Evolutionary conservation across 768 basidiomycete genomes (phyloP).

Genomic region (Amanita thiersii): DNA sequence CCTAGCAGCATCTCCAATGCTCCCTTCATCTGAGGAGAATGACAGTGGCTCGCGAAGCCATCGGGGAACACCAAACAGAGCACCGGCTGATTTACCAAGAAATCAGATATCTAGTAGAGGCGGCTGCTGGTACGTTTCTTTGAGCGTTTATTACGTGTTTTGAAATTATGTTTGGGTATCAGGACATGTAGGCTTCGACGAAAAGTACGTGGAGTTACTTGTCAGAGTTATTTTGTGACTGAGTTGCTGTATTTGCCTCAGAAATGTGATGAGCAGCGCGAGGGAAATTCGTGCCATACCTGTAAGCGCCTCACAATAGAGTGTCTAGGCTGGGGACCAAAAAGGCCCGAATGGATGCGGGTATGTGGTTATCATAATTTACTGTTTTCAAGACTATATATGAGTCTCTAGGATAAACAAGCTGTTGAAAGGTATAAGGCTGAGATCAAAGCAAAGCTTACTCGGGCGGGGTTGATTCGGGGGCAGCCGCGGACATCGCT

Average conservation of each 20-base stretch:
- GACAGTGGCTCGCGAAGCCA: conserved; percentile 20
- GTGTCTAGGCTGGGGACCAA: conserved; percentile 80
- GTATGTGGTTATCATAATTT: conserved; percentile 28
- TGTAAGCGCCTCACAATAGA: conserved; percentile 75
- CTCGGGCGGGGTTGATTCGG: conserved; percentile 70
- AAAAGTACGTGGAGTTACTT: conserved; percentile 43
- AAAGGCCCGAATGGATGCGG: conserved; percentile 86
- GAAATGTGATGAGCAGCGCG: conserved; percentile 88
- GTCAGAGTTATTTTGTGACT: not conserved
- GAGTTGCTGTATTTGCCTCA: conserved; percentile 20
- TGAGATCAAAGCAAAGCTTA: conserved; percentile 74
- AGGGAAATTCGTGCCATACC: conserved; percentile 73
- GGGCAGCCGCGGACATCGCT: conserved; percentile 62
- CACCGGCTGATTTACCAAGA: conserved; percentile 43
- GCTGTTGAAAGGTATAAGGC: conserved; percentile 79
- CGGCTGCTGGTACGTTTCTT: conserved; percentile 64
- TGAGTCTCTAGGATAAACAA: conserved; percentile 59
- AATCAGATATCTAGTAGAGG: conserved; percentile 54
- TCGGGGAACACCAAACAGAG: conserved; percentile 38
- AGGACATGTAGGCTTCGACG: conserved; percentile 82
- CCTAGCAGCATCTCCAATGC: conserved; percentile 23
- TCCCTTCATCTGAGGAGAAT: conserved; percentile 17
- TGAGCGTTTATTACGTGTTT: too few relatives aligned
- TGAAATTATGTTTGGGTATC: too few relatives aligned
- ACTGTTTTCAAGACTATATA: not conserved